phyloP scores from a whole-genome alignment of 2,329 filamentous ascomycete species.

The Penicillium corylophilum region DNA sequence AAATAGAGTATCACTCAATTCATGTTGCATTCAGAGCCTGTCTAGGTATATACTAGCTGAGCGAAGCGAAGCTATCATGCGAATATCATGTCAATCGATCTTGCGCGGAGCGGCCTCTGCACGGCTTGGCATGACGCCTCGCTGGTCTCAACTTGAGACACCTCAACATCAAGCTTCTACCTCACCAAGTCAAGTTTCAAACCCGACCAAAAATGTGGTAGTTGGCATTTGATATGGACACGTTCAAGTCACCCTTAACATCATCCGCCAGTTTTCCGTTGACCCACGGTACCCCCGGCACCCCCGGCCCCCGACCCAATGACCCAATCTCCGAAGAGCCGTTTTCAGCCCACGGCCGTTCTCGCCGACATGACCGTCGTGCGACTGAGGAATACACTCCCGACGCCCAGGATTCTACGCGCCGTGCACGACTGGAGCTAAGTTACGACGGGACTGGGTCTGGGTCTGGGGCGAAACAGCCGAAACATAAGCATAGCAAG shows the following conservation, averaged over 20 bases:
- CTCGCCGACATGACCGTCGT: slow-evolving; percentile 6
- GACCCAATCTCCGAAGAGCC: slow-evolving; percentile 17
- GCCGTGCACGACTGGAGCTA: slow-evolving; percentile 9
- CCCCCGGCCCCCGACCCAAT: slow-evolving; percentile 18
- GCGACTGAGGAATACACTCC: slow-evolving; percentile 1
- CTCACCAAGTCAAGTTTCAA: neutral
- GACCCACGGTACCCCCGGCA: slow-evolving; percentile 27
- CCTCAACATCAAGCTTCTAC: neutral
- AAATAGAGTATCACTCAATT: no score
- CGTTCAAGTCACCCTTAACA: slow-evolving; percentile 16
- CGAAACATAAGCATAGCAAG: slow-evolving; percentile 31
- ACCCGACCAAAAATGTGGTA: neutral
- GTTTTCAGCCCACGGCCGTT: slow-evolving; percentile 15
- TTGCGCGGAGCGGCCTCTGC: neutral
- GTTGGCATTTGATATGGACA: slow-evolving; percentile 16
- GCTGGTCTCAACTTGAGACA: neutral
- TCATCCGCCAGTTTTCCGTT: slow-evolving; percentile 22
- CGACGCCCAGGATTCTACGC: neutral
- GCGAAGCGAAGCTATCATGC: no score
- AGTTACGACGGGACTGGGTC: slow-evolving; percentile 13
- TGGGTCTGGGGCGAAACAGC: slow-evolving; percentile 14
- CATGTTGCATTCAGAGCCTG: no score
- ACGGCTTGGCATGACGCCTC: neutral
- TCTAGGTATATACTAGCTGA: neutral
- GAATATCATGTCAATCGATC: neutral